Percentiles rank a stretch among this genome's conserved stretches.
Conservation (phyloP, 441 rosid genomes). For the Bruguiera hainesii region DNA sequence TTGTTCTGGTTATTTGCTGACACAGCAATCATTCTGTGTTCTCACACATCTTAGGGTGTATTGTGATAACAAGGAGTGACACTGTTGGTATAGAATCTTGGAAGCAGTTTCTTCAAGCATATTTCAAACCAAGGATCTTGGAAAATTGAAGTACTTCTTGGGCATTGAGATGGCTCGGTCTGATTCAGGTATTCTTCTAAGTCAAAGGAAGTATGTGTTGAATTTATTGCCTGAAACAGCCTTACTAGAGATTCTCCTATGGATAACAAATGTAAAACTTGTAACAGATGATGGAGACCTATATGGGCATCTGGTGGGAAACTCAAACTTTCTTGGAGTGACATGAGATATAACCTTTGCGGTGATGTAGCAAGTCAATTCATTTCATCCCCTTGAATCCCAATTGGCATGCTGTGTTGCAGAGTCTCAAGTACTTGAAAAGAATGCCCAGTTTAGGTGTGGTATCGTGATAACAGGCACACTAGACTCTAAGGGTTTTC, state of each 20-base stretch:
- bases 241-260: neutral
- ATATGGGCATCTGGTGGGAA: neutral
- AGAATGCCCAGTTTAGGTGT: neutral
- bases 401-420: neutral
- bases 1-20: too few relatives aligned
- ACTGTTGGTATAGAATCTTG: too few relatives aligned
- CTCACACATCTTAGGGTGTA: too few relatives aligned
- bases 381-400: neutral
- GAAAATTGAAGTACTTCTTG: neutral
- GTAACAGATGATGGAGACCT: neutral
- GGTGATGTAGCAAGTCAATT: neutral
- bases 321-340: neutral
- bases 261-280: neutral
- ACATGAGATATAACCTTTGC: neutral
- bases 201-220: neutral
- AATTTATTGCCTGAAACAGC: neutral
- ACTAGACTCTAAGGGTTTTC: too few relatives aligned
- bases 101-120: neutral
- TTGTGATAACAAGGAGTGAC: too few relatives aligned
- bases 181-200: neutral
- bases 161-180: neutral
- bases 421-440: neutral
- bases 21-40: too few relatives aligned
- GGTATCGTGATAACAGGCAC: neutral
- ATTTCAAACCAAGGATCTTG: conserved; percentile 1